phyloP scores from a whole-genome alignment of 805 yeast genomes.

The Metschnikowia chrysomelidarum region DNA sequence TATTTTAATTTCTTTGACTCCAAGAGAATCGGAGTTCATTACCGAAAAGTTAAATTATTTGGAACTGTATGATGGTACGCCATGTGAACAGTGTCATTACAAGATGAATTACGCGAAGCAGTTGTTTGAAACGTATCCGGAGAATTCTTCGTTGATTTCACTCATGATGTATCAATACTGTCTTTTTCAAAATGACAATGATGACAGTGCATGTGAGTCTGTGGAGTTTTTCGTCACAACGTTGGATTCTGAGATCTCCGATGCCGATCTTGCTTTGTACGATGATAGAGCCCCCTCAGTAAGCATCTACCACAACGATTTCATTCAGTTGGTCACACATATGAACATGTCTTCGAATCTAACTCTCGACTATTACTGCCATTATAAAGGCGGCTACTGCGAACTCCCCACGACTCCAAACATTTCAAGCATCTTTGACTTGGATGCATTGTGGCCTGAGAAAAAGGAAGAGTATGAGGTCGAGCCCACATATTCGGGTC shows the following conservation, averaged over 20 bases:
- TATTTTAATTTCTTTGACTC: slow-evolving; percentile 25
- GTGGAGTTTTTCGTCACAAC: slow-evolving; percentile 40
- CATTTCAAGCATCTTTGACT: slow-evolving; percentile 35
- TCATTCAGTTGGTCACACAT: slow-evolving; percentile 33
- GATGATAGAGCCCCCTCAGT: slow-evolving; percentile 26
- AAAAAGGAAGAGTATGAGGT: slow-evolving; percentile 26
- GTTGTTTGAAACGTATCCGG: slow-evolving; percentile 29
- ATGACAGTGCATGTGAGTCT: slow-evolving; percentile 33
- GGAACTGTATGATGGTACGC: slow-evolving; percentile 29
- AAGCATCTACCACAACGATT: slow-evolving; percentile 39
- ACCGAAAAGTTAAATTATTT: slow-evolving; percentile 27
- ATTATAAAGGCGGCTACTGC: slow-evolving; percentile 46
- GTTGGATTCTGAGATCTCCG: no score
- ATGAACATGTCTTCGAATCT: slow-evolving; percentile 38
- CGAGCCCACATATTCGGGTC: slow-evolving; percentile 32
- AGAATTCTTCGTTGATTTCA: slow-evolving; percentile 34
- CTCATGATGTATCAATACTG: slow-evolving; percentile 38
- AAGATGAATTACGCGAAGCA: slow-evolving; percentile 30
- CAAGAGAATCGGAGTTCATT: slow-evolving; percentile 30
- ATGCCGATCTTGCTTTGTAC: no score
- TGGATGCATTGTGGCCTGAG: slow-evolving; percentile 37
- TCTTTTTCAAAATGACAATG: slow-evolving; percentile 25
- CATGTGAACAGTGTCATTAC: slow-evolving; percentile 37
- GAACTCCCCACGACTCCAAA: slow-evolving; percentile 52
- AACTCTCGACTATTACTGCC: slow-evolving; percentile 53